Conservation (phyloP, 345 rosid species). For the Salix brachista region DNA sequence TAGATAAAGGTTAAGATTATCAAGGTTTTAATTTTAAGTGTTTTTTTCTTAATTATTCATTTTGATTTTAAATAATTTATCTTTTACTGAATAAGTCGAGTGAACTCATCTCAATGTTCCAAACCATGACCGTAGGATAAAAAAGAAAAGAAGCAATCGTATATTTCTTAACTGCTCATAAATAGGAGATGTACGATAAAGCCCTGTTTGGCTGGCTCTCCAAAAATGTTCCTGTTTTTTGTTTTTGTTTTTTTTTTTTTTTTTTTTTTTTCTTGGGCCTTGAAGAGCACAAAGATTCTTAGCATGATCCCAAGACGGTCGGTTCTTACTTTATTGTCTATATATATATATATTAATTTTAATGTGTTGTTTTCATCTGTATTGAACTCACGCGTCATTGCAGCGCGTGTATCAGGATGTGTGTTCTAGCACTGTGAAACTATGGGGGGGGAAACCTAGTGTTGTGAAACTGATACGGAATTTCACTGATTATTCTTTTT, state of each 20-base stretch:
- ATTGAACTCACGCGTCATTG: constrained; percentile 2
- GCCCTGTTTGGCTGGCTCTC: constrained; percentile 15
- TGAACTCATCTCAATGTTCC: no score
- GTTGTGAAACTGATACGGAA: background rate
- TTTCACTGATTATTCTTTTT: background rate
- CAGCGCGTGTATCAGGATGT: background rate
- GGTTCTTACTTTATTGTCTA: constrained; percentile 1
- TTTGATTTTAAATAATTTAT: no score
- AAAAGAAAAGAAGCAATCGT: no score
- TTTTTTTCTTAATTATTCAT: background rate
- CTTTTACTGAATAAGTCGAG: no score
- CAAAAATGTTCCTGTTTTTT: background rate
- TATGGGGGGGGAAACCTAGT: background rate
- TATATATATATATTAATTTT: no score
- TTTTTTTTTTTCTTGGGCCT: background rate
- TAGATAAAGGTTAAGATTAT: no score
- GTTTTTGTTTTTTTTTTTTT: background rate
- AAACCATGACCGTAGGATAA: no score
- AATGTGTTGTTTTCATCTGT: background rate
- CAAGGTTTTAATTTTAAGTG: background rate
- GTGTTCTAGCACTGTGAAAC: no score
- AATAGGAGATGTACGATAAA: background rate
- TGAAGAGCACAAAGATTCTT: constrained; percentile 22
- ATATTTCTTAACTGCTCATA: no score
- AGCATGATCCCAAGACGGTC: constrained; percentile 23